Evolutionary conservation across 2,329 filamentous ascomycete species (phyloP), one percentile per base, ranked within the genome.

Genomic region (Pseudophaeomoniella oleicola): DNA sequence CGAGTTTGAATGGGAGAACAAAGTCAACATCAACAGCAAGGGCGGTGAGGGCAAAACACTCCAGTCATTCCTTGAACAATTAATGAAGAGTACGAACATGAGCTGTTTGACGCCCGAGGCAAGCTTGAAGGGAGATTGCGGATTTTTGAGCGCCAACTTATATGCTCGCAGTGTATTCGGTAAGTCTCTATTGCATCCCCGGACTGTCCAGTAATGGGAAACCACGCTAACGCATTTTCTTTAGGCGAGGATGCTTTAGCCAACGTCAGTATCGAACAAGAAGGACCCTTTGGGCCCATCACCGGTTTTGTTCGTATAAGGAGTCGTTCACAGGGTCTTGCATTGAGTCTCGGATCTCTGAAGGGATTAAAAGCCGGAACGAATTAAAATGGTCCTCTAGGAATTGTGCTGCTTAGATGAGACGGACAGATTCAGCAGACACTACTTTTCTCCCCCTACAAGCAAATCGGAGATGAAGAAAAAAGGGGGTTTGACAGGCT

Each of bases 1-100:
- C 27, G 90, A 98, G 56, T 98, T 98, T 48, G 90, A 98, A 58
- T 98, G 90, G 90, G 90, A 98, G 69, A 98, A 98, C 67, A 98
- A 98, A 73, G 88, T 98, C 60, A 98, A 98, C 65, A 96, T 98
- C 65, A 94, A 94, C 63, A 92, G 84, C 45, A 96, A 94, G 69
- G 33, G 32, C 27, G 31, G 31, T 9, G 15, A 32, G 14, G 85
- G 84, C 47, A 93, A 88, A 67, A 81, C 75, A 17, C 69, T 98
- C 42, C 76, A 88, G 35, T 85, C 92, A 14, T 98, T 98, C 74
- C 65, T 98, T 45, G 80, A 84, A 48, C 81, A 93, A 56, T 67
- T 98, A 42, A 96, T 96, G 90, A 85, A 86, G 42, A 88, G 82
- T 57, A 98, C 90, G 37, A 96, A 98, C 62, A 98, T 98, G 90